Conservation (phyloP, 495 filamentous ascomycete species). For the Xylaria grammica region DNA sequence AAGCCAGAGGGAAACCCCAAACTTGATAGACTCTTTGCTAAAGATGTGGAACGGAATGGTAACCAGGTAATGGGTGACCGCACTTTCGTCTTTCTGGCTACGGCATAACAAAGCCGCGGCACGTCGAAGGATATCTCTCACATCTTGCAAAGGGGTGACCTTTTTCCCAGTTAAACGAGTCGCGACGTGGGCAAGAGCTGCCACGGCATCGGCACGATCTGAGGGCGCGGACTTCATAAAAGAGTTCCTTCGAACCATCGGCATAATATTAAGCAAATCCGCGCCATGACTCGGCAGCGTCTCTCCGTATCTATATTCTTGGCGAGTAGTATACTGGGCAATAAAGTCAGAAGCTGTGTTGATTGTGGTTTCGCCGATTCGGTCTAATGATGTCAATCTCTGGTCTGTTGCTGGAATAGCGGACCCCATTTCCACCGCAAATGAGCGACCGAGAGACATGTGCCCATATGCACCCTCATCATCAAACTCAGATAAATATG, state of each 20-base stretch:
- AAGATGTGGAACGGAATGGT: conserved; percentile 90
- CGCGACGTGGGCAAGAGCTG: conserved; percentile 70
- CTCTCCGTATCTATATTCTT: conserved; percentile 87
- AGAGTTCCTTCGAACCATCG: conserved; percentile 49
- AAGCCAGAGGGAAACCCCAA: conserved; percentile 94
- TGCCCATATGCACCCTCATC: conserved; percentile 87
- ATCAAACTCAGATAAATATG: conserved; percentile 91
- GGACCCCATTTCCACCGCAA: conserved; percentile 91
- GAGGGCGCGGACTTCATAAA: conserved; percentile 47
- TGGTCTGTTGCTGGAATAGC: conserved; percentile 88
- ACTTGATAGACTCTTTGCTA: conserved; percentile 91
- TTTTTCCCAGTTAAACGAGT: conserved; percentile 67
- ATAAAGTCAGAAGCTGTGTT: conserved; percentile 95
- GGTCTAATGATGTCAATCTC: conserved; percentile 77
- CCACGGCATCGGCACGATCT: conserved; percentile 60
- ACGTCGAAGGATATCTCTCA: conserved; percentile 78
- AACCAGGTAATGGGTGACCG: conserved; percentile 84
- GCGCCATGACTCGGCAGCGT: conserved; percentile 64
- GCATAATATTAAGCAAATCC: conserved; percentile 66
- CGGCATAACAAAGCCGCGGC: conserved; percentile 86
- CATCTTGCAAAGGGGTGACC: conserved; percentile 70
- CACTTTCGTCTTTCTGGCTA: conserved; percentile 69
- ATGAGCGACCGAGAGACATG: conserved; percentile 91
- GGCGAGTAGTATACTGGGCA: conserved; percentile 94
- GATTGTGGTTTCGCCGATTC: conserved; percentile 69